Conservation (phyloP, 2,329 filamentous ascomycete species). For the Penicillium sp. region DNA sequence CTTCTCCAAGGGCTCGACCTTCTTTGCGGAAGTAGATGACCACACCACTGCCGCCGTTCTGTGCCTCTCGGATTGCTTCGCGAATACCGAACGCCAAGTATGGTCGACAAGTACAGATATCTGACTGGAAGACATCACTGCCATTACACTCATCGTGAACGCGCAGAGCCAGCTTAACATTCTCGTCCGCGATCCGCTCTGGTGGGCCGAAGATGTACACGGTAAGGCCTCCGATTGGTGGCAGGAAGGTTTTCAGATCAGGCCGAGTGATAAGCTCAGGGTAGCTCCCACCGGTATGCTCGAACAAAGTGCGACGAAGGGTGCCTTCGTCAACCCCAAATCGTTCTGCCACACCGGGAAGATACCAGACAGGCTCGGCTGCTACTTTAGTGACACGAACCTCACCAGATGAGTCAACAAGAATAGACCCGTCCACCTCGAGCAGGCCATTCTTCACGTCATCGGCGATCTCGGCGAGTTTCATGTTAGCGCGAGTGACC, state of each 20-base stretch:
- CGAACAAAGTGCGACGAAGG: slow-evolving; percentile 82
- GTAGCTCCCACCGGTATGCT: slow-evolving; percentile 93
- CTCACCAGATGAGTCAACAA: slow-evolving; percentile 81
- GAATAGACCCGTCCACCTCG: slow-evolving; percentile 80
- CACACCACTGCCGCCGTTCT: slow-evolving; percentile 87
- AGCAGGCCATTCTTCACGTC: slow-evolving; percentile 79
- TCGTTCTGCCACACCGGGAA: slow-evolving; percentile 82
- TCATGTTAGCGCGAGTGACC: slow-evolving; percentile 91
- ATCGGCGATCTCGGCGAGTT: slow-evolving; percentile 88
- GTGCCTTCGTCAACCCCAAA: slow-evolving; percentile 91
- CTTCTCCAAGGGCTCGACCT: slow-evolving; percentile 88
- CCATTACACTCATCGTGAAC: slow-evolving; percentile 92
- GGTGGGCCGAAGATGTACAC: slow-evolving; percentile 98
- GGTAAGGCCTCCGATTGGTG: slow-evolving; percentile 90
- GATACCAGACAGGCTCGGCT: slow-evolving; percentile 90
- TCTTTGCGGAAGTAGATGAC: slow-evolving; percentile 99
- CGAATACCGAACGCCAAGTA: slow-evolving; percentile 97
- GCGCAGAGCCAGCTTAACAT: slow-evolving; percentile 75
- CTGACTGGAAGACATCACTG: slow-evolving; percentile 94
- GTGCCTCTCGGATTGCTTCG: slow-evolving; percentile 95
- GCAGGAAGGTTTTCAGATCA: slow-evolving; percentile 93
- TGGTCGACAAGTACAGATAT: slow-evolving; percentile 91
- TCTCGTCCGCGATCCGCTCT: slow-evolving; percentile 87
- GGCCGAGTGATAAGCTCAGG: slow-evolving; percentile 92
- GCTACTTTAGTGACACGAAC: slow-evolving; percentile 94